Percentiles rank a stretch among this genome's conserved stretches.
These are phyloP conservation scores for Zopfochytrium polystomum DNA, from an alignment of 371 early-diverging fungal species.

Conservation along the genomic window DNA sequence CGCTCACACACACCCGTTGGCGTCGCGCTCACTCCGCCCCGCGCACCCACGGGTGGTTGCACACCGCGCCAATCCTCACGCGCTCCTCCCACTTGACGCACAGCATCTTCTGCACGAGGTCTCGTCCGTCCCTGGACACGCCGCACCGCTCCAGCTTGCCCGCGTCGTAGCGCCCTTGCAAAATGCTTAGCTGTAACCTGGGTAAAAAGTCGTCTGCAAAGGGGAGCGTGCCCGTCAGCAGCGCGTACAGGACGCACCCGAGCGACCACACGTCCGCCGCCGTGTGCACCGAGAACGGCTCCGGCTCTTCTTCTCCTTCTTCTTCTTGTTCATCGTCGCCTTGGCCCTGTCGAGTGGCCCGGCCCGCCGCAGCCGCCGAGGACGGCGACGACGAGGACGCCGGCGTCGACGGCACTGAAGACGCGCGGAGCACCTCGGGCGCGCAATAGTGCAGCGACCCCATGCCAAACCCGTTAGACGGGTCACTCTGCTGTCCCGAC, in stretches of 20 bases:
- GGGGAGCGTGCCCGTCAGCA: constrained; percentile 69
- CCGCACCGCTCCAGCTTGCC: constrained; percentile 23
- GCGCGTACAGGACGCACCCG: constrained; percentile 72
- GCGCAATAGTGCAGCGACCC: constrained; percentile 76
- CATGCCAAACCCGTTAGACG: constrained; percentile 13
- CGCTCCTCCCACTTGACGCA: constrained; percentile 24
- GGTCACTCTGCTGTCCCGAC: neutral
- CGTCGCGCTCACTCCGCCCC: too few species aligned
- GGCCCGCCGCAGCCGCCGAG: neutral
- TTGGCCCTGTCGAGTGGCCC: too few species aligned
- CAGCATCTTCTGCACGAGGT: constrained; percentile 25
- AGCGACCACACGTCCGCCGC: constrained; percentile 79
- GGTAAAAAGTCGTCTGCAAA: constrained; percentile 74
- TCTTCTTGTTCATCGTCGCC: neutral
- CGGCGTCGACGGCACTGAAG: neutral
- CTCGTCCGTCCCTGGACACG: constrained; percentile 16
- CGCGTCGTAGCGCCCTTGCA: constrained; percentile 41
- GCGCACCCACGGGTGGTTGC: constrained; percentile 23
- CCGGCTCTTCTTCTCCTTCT: neutral
- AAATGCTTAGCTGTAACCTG: constrained; percentile 65
- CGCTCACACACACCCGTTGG: too few species aligned
- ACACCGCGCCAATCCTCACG: constrained; percentile 19
- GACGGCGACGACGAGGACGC: neutral
- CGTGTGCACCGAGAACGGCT: constrained; percentile 43
- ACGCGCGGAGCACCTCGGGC: constrained; percentile 65